phyloP scores from a whole-genome alignment of 23 red algal genomes.

The Chondrus crispus region DNA sequence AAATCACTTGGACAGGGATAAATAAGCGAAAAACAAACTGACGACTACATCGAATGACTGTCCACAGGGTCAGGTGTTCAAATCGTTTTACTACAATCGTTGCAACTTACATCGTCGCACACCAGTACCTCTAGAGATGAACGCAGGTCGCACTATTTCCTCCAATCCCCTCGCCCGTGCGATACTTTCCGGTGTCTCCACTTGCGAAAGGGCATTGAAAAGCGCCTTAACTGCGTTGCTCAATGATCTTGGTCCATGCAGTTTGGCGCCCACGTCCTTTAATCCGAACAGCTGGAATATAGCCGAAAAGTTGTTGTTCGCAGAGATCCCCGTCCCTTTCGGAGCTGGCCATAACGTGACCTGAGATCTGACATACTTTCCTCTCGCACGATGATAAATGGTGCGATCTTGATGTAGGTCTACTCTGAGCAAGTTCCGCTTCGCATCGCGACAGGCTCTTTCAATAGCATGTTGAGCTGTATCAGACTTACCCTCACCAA shows the following conservation, averaged over 20 bases:
- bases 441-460: constrained; percentile 77
- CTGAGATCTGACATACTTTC: constrained; percentile 60
- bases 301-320: constrained; percentile 74
- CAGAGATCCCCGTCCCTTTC: constrained; percentile 65
- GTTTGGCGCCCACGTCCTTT: constrained; percentile 81
- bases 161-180: constrained; percentile 44
- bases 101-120: not conserved
- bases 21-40: no score
- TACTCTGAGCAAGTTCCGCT: constrained; percentile 57
- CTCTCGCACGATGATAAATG: constrained; percentile 54
- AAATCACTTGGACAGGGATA: no score
- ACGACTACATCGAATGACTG: no score
- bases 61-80: no score
- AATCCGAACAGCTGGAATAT: constrained; percentile 83
- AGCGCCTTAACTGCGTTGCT: constrained; percentile 84
- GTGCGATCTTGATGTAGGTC: constrained; percentile 67
- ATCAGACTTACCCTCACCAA: constrained; percentile 83
- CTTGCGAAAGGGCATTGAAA: constrained; percentile 69
- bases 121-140: not conserved
- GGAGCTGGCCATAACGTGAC: constrained; percentile 80
- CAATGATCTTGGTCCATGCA: constrained; percentile 67
- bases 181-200: constrained; percentile 45
- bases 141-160: not conserved
- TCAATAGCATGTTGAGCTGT: constrained; percentile 67
- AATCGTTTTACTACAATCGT: constrained; percentile 36